A percentile compares a stretch with the other conserved stretches of the same genome.
Conservation (phyloP, 78 protist species). For the Dictyostelium capitatum region DNA sequence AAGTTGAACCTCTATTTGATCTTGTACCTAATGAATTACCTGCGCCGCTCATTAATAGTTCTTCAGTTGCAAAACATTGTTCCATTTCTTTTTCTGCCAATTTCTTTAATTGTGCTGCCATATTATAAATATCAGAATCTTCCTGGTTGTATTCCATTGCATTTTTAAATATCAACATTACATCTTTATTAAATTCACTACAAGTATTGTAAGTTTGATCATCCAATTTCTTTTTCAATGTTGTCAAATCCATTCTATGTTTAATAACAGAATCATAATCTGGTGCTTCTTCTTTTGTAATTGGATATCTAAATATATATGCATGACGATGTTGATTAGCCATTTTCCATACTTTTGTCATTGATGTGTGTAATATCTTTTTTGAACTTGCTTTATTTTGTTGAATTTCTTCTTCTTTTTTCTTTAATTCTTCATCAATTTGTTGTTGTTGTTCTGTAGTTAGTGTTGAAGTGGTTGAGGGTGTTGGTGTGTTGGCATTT, state of each 20-base stretch:
- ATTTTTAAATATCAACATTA: slow-evolving; percentile 59
- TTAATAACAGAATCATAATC: slow-evolving; percentile 75
- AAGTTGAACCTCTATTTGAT: background rate
- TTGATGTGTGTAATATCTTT: background rate
- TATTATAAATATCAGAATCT: slow-evolving; percentile 66
- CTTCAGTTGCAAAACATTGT: slow-evolving; percentile 8
- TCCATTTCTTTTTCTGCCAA: slow-evolving; percentile 79
- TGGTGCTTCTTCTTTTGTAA: slow-evolving; percentile 79
- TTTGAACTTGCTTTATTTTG: background rate
- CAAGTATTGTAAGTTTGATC: slow-evolving; percentile 44
- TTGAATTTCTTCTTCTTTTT: slow-evolving; percentile 19
- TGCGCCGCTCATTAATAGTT: background rate
- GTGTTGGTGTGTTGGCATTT: background rate
- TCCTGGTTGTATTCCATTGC: slow-evolving; percentile 69
- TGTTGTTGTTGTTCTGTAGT: background rate
- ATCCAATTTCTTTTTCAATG: slow-evolving; percentile 42
- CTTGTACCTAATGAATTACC: background rate
- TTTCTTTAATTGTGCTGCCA: slow-evolving; percentile 54
- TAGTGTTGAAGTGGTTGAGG: background rate
- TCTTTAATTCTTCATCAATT: background rate
- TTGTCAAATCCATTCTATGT: slow-evolving; percentile 77
- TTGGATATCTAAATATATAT: slow-evolving; percentile 62
- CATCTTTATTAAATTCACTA: slow-evolving; percentile 54
- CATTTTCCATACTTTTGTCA: slow-evolving; percentile 37
- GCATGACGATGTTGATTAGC: slow-evolving; percentile 26